Conservation (phyloP, 2,329 filamentous ascomycete genomes). For the Dendryphion nanum region DNA sequence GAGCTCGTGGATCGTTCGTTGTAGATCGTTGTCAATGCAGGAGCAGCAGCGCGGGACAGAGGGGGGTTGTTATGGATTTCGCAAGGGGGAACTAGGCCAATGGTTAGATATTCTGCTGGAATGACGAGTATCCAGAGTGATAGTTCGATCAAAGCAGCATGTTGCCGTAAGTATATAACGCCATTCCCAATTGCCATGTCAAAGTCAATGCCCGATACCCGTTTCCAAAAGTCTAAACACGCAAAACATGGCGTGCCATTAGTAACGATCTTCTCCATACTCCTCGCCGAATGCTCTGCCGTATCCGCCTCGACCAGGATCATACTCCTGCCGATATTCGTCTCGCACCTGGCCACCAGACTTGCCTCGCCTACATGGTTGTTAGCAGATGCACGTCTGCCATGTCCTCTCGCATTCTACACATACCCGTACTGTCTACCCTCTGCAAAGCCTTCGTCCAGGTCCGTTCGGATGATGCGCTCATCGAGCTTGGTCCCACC, state of each 20-base stretch:
- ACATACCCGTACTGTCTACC: constrained; percentile 84
- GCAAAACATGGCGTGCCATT: too few relatives aligned
- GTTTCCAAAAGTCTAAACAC: too few relatives aligned
- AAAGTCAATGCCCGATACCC: too few relatives aligned
- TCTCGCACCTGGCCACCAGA: constrained; percentile 95
- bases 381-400: constrained; percentile 12
- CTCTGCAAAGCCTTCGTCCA: constrained; percentile 94
- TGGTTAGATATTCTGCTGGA: too few relatives aligned
- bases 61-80: too few relatives aligned
- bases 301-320: constrained; percentile 88
- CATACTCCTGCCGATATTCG: constrained; percentile 95
- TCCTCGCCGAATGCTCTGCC: constrained; percentile 75
- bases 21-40: too few relatives aligned
- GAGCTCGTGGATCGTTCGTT: constrained; percentile 27
- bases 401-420: constrained; percentile 1
- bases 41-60: too few relatives aligned
- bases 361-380: constrained; percentile 66
- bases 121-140: too few relatives aligned
- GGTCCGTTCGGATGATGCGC: constrained; percentile 89
- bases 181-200: too few relatives aligned
- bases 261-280: constrained; percentile 32
- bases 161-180: too few relatives aligned
- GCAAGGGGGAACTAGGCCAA: too few relatives aligned
- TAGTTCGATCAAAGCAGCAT: too few relatives aligned
- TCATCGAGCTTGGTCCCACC: constrained; percentile 98